phyloP scores from a whole-genome alignment of 257 asterid genomes.

The Perilla frutescens region DNA sequence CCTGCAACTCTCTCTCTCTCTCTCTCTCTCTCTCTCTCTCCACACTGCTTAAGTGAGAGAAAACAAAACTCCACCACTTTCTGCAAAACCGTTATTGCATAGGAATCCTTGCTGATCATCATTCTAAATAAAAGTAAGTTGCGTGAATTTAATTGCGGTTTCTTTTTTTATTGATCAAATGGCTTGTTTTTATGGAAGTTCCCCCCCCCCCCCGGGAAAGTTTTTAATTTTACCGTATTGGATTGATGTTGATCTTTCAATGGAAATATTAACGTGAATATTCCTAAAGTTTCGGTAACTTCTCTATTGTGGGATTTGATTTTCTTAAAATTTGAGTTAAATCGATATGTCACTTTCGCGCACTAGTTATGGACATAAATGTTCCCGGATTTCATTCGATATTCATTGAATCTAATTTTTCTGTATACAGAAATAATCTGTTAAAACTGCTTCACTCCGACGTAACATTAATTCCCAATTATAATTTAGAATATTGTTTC shows the following conservation, averaged over 20 bases:
- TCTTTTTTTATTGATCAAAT: not conserved
- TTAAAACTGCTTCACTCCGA: too few species aligned
- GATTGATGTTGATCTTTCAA: conserved; percentile 8
- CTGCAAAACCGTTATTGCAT: conserved; percentile 35
- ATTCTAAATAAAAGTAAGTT: not conserved
- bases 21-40: not conserved
- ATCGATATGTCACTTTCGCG: conserved; percentile 28
- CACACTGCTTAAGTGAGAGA: conserved; percentile 18
- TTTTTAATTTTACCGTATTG: not conserved
- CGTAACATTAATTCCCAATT: too few species aligned
- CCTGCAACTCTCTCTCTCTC: not conserved
- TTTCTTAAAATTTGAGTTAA: not conserved
- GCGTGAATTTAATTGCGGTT: not conserved
- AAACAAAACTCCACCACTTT: not conserved
- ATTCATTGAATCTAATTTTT: conserved; percentile 30
- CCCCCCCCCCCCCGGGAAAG: too few species aligned
- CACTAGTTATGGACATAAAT: not conserved
- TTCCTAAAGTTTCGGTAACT: not conserved
- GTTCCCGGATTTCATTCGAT: conserved; percentile 17
- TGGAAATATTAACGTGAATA: not conserved
- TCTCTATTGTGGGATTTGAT: not conserved
- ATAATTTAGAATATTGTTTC: too few species aligned
- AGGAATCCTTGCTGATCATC: not conserved
- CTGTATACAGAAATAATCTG: not conserved
- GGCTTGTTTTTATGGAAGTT: too few species aligned